A percentile compares a stretch with the other conserved stretches of the same genome.
These are phyloP conservation scores for Croton setiger DNA, from an alignment of 441 rosid species.

Conservation along the genomic window DNA sequence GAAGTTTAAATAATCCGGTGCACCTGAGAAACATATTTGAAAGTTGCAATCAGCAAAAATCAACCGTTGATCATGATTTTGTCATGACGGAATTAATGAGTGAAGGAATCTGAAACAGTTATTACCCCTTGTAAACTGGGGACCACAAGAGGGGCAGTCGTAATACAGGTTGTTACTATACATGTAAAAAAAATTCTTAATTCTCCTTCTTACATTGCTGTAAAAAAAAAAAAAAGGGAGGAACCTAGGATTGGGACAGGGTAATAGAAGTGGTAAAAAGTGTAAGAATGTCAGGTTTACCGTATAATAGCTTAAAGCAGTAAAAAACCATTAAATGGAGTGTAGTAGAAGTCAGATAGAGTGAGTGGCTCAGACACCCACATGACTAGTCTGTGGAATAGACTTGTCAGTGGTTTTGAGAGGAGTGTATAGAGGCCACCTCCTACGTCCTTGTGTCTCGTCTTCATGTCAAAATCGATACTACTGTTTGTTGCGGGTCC, in stretches of 20 bases:
- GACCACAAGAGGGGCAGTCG: neutral
- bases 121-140: neutral
- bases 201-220: too few species aligned
- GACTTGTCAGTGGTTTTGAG: slow-evolving; percentile 25
- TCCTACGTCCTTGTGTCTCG: neutral
- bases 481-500: neutral
- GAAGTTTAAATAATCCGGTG: neutral
- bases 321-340: slow-evolving; percentile 5
- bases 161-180: neutral
- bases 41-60: neutral
- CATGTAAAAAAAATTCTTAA: too few species aligned
- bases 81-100: neutral
- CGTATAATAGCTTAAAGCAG: slow-evolving; percentile 9
- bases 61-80: slow-evolving; percentile 13
- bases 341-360: neutral
- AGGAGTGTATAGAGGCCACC: slow-evolving; percentile 7
- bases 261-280: neutral
- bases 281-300: neutral
- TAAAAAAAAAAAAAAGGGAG: neutral
- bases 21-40: neutral
- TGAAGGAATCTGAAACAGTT: neutral
- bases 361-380: slow-evolving; percentile 19
- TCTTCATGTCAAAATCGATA: neutral
- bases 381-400: slow-evolving; percentile 13
- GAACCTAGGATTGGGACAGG: slow-evolving; percentile 7